Base-by-base conservation (phyloP, 179 eudicot genomes). In the Beta lomatogona region DNA sequence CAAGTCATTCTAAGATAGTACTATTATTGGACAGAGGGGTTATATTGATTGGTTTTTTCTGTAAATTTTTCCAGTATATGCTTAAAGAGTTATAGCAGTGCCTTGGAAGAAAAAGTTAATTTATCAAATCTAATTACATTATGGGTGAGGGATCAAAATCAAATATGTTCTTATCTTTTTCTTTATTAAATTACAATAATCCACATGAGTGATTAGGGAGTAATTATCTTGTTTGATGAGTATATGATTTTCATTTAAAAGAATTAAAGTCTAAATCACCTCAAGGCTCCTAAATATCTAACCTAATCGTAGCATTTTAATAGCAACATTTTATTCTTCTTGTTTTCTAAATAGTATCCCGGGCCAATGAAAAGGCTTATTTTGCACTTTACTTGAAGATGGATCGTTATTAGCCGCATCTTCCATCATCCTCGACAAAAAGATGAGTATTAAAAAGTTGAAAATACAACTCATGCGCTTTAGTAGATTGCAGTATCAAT, bases 391-490 rank as follows among this genome's bases (percentile, higher is more conserved):
- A 55, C 10, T 76, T 70, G 53, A 80, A 80, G 68, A 71, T 76
- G 76, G 73, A 75, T 60, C 54, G 70, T 59, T 67, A 48, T 79
- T 61, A 73, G 45, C 66, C 83, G 75, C 58, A 75, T 80, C 82
- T 67, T 67, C 53, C 36, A 22, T 66, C 65, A 52, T 65, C 73
- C 79, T 80, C 53, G 69, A 63, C 66, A 54, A 73, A 21, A 68
- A 57, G 68, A 81, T 55, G 73, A 77, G 53, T 45, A 36, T 81
- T 72, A 25, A 45, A 80, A 81, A 81, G 84, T 80, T 81, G 84
- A 84, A 21, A 72, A 55, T 41, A 81, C 81, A 84, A 84, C 81
- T 84, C 86, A 58, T 77, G 75, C 79, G 21, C 86, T 69, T 79
- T 83, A 57, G 19, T 79, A 52, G 18, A 63, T 3, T 69, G 18